Percentiles rank a stretch among this genome's conserved stretches.
Evolutionary conservation across 192 early-diverging fungal species (phyloP).

Genomic region (Umbelopsis isabellina): DNA sequence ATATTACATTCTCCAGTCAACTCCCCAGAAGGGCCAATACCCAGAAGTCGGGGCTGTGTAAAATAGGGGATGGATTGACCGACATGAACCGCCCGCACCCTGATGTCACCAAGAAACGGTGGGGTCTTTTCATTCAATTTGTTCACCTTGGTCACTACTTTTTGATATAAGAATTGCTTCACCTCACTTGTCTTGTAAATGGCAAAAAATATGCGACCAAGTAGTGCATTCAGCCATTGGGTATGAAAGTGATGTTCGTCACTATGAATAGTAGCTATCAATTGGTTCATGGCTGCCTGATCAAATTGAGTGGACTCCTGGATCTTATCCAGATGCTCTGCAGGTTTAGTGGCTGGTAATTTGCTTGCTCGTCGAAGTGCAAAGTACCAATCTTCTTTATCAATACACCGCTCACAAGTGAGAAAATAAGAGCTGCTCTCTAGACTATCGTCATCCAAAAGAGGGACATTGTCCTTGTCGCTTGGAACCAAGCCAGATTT

Average conservation of each 20-base stretch:
- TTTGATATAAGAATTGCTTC: constrained; percentile 66
- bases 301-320: constrained; percentile 52
- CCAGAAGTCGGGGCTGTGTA: constrained; percentile 74
- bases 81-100: constrained; percentile 75
- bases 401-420: constrained; percentile 56
- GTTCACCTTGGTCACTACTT: constrained; percentile 67
- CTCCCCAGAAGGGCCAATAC: constrained; percentile 70
- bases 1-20: constrained; percentile 77
- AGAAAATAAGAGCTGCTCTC: constrained; percentile 56
- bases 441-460: constrained; percentile 20
- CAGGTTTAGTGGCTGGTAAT: constrained; percentile 36
- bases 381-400: constrained; percentile 93
- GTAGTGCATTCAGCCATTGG: constrained; percentile 86
- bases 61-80: constrained; percentile 82
- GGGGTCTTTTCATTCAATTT: constrained; percentile 68
- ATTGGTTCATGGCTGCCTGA: constrained; percentile 47
- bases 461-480: constrained; percentile 24
- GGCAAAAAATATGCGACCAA: constrained; percentile 81
- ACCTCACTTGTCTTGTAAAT: constrained; percentile 68
- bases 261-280: constrained; percentile 54
- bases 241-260: constrained; percentile 62
- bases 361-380: constrained; percentile 73
- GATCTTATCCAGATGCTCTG: background rate
- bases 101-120: constrained; percentile 81
- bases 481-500: constrained; percentile 28